Base-by-base conservation (phyloP, 2,329 filamentous ascomycete genomes). In the Trichocomaceae sp. region DNA sequence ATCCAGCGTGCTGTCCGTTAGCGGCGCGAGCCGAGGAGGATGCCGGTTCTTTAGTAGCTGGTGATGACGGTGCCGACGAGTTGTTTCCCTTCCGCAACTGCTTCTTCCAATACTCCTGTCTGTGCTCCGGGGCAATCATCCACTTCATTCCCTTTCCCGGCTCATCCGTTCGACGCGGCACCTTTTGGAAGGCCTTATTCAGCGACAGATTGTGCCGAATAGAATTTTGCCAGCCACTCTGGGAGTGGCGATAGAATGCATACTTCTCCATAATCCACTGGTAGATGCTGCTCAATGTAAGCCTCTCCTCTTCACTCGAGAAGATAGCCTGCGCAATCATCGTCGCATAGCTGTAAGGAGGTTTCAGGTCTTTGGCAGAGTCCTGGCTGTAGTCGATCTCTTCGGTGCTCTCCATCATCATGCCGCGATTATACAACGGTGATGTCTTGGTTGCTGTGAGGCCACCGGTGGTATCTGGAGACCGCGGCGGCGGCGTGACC, bases 141-240 rank as follows among this genome's bases (percentile, higher is more conserved):
- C 93, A 99, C 69, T 97, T 97, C 90, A 96, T 97, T 26, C 93
- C 93, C 70, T 99, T 99, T 12, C 93, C 93, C 20, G 93, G 93
- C 69, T 99, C 93, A 63, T 97, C 90, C 0, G 90, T 96, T 15
- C 88, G 86, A 47, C 93, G 85, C 2, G 93, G 88, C 8, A 96
- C 87, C 71, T 99, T 99, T 63, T 90, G 85, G 66, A 99, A 99
- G 0, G 87, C 84, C 69, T 96, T 96, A 71, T 95, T 97, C 42
- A 99, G 75, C 1, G 93, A 97, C 13, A 99, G 73, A 63, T 99
- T 99, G 69, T 99, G 93, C 12, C 93, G 86, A 61, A 99, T 99
- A 0, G 90, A 96, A 69, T 99, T 99, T 83, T 96, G 93, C 95
- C 95, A 99, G 57, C 93, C 92, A 57, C 83, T 84, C 54, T 91